Conservation (phyloP, 257 asterid genomes). For the Rehmannia glutinosa region DNA sequence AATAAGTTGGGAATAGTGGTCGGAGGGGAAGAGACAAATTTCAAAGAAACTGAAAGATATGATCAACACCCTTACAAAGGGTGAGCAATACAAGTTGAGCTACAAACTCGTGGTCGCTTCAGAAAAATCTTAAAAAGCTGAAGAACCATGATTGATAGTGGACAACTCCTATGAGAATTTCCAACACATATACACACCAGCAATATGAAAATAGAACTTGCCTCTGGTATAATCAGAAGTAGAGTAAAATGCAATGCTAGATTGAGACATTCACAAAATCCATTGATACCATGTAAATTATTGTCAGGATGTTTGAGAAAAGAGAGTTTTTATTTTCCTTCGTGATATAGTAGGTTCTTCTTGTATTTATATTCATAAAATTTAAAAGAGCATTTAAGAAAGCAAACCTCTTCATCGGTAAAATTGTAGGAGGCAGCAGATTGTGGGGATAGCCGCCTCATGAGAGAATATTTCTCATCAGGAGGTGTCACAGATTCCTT, state of each 20-base stretch:
- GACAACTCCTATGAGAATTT: neutral
- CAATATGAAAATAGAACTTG: neutral
- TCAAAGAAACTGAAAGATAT: too few relatives aligned
- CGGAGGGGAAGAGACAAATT: too few relatives aligned
- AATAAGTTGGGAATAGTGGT: too few relatives aligned
- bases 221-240: neutral
- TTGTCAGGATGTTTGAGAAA: neutral
- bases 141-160: neutral
- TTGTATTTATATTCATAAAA: too few relatives aligned
- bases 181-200: neutral
- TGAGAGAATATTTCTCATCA: slow-evolving; percentile 85
- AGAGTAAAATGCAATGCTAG: neutral
- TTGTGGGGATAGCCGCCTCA: slow-evolving; percentile 70
- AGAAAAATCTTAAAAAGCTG: neutral
- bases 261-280: neutral
- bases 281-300: neutral
- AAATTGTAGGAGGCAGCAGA: slow-evolving; percentile 72
- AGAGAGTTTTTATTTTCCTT: neutral
- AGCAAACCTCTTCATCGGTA: slow-evolving; percentile 60
- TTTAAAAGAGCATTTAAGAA: neutral
- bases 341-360: neutral
- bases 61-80: too few relatives aligned
- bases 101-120: neutral
- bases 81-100: too few relatives aligned
- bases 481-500: slow-evolving; percentile 89